Percentiles rank a stretch among this genome's conserved stretches.
phyloP scores from a whole-genome alignment of 176 grass and related monocot genomes.

The Oryza punctata region DNA sequence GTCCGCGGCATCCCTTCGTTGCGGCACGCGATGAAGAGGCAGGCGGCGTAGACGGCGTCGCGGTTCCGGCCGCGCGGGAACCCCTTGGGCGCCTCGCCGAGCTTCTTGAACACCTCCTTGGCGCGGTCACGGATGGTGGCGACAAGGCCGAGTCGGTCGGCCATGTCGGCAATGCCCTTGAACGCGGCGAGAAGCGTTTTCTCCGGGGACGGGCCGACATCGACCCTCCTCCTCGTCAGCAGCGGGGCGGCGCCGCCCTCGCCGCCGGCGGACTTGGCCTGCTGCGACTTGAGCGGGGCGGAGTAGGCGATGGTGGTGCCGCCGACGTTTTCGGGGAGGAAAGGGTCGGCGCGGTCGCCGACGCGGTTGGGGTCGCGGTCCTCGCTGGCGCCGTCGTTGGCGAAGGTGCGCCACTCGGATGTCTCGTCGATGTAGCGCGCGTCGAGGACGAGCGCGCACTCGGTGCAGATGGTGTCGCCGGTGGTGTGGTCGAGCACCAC shows the following conservation, averaged over 20 bases:
- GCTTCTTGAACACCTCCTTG: conserved; percentile 49
- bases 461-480: conserved; percentile 72
- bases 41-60: conserved; percentile 50
- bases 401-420: conserved; percentile 70
- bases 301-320: conserved; percentile 40
- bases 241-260: background rate
- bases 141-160: conserved; percentile 49
- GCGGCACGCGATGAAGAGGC: conserved; percentile 60
- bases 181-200: conserved; percentile 29
- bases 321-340: conserved; percentile 38
- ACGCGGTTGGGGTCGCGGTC: conserved; percentile 64
- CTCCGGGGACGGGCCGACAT: background rate
- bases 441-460: conserved; percentile 71
- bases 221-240: background rate
- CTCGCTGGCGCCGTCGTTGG: conserved; percentile 41
- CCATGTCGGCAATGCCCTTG: conserved; percentile 46
- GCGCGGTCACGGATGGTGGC: conserved; percentile 44
- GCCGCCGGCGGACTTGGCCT: background rate
- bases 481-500: conserved; percentile 54
- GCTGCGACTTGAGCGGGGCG: background rate
- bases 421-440: conserved; percentile 59
- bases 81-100: conserved; percentile 40
- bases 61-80: conserved; percentile 11
- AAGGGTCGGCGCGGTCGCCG: conserved; percentile 47
- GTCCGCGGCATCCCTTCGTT: conserved; percentile 57